Percentiles rank a stretch among this genome's conserved stretches.
Evolutionary conservation across 2,329 filamentous ascomycete genomes (phyloP).

Genomic region (Pestalotiopsis sp.): DNA sequence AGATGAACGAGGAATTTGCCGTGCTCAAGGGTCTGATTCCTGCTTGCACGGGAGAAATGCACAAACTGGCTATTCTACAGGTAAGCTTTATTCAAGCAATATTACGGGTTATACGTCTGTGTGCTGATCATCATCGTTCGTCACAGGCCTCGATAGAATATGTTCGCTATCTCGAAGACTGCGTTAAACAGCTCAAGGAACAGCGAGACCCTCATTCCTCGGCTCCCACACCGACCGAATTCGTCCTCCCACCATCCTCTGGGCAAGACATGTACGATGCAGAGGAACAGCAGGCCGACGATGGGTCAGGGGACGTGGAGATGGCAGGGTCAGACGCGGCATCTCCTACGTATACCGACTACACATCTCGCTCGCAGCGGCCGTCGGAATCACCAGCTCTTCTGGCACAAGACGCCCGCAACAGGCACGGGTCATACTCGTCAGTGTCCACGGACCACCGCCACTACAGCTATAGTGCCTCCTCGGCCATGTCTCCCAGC

Average conservation of each 20-base stretch:
- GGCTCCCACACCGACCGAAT: conserved; percentile 31
- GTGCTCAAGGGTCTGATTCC: conserved; percentile 95
- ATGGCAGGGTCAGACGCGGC: conserved; percentile 57
- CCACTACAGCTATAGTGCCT: conserved; percentile 43
- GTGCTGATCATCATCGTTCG: conserved; percentile 1
- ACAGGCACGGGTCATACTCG: conserved; percentile 56
- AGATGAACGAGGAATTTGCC: conserved; percentile 99
- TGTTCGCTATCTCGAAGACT: conserved; percentile 89
- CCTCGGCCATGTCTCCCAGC: conserved; percentile 45
- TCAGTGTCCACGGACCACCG: conserved; percentile 50
- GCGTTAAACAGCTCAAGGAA: conserved; percentile 77
- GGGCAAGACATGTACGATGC: conserved; percentile 27
- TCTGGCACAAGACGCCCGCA: conserved; percentile 44
- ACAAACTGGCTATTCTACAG: conserved; percentile 94
- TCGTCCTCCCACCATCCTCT: conserved; percentile 30
- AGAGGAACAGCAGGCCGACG: conserved; percentile 40
- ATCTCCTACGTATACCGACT: conserved; percentile 47
- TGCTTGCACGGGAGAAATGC: conserved; percentile 96
- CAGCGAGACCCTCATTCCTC: conserved; percentile 42
- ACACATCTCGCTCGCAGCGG: conserved; percentile 35
- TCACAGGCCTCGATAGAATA: conserved; percentile 91
- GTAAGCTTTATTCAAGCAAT: conserved; percentile 44
- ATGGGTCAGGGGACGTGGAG: conserved; percentile 55
- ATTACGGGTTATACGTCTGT: too few relatives aligned
- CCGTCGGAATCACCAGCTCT: conserved; percentile 57